Percentiles rank a stretch among this genome's conserved stretches.
phyloP scores from a whole-genome alignment of 495 filamentous ascomycete genomes.

The Penicillium salamii region DNA sequence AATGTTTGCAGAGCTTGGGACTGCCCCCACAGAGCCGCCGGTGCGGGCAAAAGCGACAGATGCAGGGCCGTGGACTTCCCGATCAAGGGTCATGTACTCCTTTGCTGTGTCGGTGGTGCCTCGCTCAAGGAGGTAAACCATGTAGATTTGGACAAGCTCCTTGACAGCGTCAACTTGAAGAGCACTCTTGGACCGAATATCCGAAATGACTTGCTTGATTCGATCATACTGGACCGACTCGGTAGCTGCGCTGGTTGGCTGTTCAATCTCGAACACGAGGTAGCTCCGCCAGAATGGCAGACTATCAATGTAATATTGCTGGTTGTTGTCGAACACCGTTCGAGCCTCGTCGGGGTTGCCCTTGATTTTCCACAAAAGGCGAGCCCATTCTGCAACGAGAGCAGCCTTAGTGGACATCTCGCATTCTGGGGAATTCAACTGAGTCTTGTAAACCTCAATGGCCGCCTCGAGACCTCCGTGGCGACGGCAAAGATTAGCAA shows the following conservation, averaged over 20 bases:
- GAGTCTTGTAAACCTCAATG: conserved; percentile 77
- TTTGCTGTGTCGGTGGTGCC: conserved; percentile 82
- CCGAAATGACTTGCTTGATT: conserved; percentile 77
- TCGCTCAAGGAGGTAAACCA: conserved; percentile 79
- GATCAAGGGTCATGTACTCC: conserved; percentile 80
- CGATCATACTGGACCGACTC: conserved; percentile 66
- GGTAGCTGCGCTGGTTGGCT: conserved; percentile 66
- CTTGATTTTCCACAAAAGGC: conserved; percentile 86
- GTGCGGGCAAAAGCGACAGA: conserved; percentile 38
- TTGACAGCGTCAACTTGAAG: conserved; percentile 66
- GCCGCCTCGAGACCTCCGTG: conserved; percentile 83
- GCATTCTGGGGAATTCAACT: conserved; percentile 68
- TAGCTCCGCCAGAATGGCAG: conserved; percentile 91
- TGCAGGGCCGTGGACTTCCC: conserved; percentile 72
- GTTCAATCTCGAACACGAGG: conserved; percentile 84
- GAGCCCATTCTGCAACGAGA: conserved; percentile 86
- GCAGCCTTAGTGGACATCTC: conserved; percentile 82
- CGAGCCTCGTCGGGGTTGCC: conserved; percentile 82
- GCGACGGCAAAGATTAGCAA: conserved; percentile 85
- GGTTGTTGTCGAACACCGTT: conserved; percentile 76
- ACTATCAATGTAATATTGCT: conserved; percentile 83
- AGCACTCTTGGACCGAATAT: conserved; percentile 71
- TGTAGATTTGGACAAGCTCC: conserved; percentile 76
- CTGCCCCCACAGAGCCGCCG: conserved; percentile 22
- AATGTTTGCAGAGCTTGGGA: conserved; percentile 8